Evolutionary conservation across 23 red algal genomes (phyloP), one percentile per base, ranked within the genome.

Genomic region (Cyanidioschyzon merolae): DNA sequence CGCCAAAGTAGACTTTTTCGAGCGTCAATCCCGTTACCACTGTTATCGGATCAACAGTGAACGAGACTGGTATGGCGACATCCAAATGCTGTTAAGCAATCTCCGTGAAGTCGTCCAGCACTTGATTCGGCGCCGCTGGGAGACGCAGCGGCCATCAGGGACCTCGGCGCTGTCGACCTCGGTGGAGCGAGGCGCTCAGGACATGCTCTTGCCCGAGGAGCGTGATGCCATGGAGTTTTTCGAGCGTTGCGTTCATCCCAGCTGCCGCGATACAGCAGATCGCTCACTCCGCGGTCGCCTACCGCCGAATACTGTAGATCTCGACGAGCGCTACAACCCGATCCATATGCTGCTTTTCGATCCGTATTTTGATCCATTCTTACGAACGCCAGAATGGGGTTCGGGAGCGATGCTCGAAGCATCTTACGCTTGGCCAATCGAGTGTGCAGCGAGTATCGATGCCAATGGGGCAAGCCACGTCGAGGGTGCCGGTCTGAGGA

Each of bases 61-160:
- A 57, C 15, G 45, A 40, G 78, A 81, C 30, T 39, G 39, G 17
- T 71, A 71, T 57, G 40, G 58, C 1, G 78, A 81, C 34, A 58
- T 71, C 12, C 78, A 81, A n/a, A 81, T 81, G 78, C 41, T 81
- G 36, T 34, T 81, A 1, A 81, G 78, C 78, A 81, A 81, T 68
- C 50, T 81, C 41, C 59, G 68, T 17, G 78, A 81, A 71, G 78
- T 81, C 1, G 78, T 71, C 3, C 68, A 71, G 31, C 78, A 81
- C 30, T 38, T 71, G 37, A 41, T 81, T 30, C 78, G 68, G 32
- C 1, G 30, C 15, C 58, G 68, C 21, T 24, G 34, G 54, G 39
- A 81, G 37, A 7, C 38, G 0, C 39, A 39, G 38, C 38, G 58
- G 1, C 34, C 58, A 39, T 78, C 58, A 2, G 38, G 38, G 12